phyloP scores from a whole-genome alignment of 495 filamentous ascomycete species.

The Penicillium lagena region DNA sequence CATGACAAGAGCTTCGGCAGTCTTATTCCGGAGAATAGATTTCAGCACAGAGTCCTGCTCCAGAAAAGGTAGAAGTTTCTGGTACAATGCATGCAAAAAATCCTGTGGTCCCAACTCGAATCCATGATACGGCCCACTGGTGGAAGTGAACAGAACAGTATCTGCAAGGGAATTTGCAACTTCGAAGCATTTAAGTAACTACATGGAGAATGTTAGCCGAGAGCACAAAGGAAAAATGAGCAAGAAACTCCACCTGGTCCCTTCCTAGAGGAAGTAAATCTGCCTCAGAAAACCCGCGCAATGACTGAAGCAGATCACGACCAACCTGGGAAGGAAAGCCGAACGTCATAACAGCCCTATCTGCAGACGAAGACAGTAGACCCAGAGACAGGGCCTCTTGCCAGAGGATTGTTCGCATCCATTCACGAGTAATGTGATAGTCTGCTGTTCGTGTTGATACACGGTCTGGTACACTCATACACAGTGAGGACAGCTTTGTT shows the following conservation, averaged over 20 bases:
- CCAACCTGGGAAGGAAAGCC: conserved; percentile 64
- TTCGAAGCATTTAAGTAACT: conserved; percentile 30
- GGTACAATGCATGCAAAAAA: conserved; percentile 26
- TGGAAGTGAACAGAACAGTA: conserved; percentile 16
- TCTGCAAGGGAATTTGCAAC: conserved; percentile 29
- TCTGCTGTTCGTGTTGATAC: conserved; percentile 20
- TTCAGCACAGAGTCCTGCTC: conserved; percentile 20
- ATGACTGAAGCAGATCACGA: conserved; percentile 53
- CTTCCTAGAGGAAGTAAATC: conserved; percentile 27
- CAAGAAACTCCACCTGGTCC: conserved; percentile 19
- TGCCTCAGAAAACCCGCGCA: conserved; percentile 15
- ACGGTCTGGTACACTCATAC: conserved; percentile 2
- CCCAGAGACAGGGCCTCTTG: conserved; percentile 52
- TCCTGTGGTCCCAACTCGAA: conserved; percentile 21
- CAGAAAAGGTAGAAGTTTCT: conserved; percentile 23
- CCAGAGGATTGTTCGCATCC: conserved; percentile 75
- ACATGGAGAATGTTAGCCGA: too few species aligned
- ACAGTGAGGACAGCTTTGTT: conserved; percentile 11
- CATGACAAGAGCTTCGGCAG: conserved; percentile 20
- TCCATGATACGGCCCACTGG: neutral
- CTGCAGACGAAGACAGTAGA: conserved; percentile 44
- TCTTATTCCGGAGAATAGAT: conserved; percentile 23
- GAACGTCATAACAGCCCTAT: conserved; percentile 52
- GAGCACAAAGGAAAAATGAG: too few species aligned
- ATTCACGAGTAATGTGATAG: conserved; percentile 39